Base-by-base conservation (phyloP, 805 yeast genomes). In the Naumovozyma dairenensis region DNA sequence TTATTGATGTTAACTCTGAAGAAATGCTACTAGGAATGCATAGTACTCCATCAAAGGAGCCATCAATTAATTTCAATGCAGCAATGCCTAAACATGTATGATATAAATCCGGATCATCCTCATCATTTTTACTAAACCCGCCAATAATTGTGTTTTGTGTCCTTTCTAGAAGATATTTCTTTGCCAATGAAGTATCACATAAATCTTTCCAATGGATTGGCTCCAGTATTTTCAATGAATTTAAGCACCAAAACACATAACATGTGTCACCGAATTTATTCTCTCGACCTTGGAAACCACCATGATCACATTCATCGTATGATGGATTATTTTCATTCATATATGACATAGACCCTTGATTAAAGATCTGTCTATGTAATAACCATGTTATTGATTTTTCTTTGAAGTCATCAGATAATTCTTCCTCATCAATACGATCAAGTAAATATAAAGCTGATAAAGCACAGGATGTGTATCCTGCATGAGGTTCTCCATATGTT, bases 381-480 rank as follows among this genome's bases (percentile, higher is more conserved):
- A 83, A 59, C 80, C 85, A 82, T 22, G 64, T 57, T 2, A 67
- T 37, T 0, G 86, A 74, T 7, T 45, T 47, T 1, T 45, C 42
- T 62, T 63, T 62, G 7, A 56, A 53, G 1, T 30, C 29, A 2
- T 32, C 21, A 5, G 35, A 35, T 6, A 49, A 24, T n/a, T 28
- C n/a, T n/a, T n/a, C n/a, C n/a, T 5, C 13, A 14, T 49, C 51
- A 6, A 64, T 21, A 9, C 42, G 38, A 4, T 50, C 61, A 4
- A 67, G 45, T 27, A 82, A 44, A 21, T 53, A 48, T 36, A 85
- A 62, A 1, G 81, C 55, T 0, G 80, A 80, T 16, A 87, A 46
- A 0, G 82, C 95, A 59, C 96, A 87, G 49, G 74, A 89, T 0
- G 94, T 80, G 38, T 81, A 66, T 0, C 97, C 98, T 6, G 85